These are phyloP conservation scores for Podila minutissima DNA, from an alignment of 192 early-diverging fungal species.

Conservation along the genomic window DNA sequence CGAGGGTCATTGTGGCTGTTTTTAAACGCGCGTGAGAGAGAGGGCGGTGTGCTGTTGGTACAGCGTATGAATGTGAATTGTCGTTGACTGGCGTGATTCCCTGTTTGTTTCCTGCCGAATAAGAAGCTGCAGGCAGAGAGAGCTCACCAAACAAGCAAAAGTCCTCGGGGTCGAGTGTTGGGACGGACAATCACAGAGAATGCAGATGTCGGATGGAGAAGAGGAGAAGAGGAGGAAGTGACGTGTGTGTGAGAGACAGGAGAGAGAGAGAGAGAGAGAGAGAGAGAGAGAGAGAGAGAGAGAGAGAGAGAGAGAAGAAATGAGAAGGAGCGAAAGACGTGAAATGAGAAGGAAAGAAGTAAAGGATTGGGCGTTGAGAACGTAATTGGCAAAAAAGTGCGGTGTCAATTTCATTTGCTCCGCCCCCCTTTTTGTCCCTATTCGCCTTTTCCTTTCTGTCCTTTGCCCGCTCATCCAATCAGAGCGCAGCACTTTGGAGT, in stretches of 20 bases:
- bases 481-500: no score
- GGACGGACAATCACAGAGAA: not conserved
- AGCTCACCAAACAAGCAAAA: no score
- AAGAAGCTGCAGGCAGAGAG: no score
- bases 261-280: not conserved
- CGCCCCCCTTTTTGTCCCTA: no score
- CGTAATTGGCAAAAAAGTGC: not conserved
- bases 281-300: not conserved
- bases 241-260: not conserved
- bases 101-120: no score
- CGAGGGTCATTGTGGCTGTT: constrained; percentile 3
- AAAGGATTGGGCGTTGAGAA: not conserved
- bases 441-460: no score
- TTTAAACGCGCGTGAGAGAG: not conserved
- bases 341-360: not conserved
- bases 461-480: no score
- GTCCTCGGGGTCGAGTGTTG: no score
- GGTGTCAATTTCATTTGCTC: no score
- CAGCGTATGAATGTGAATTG: no score
- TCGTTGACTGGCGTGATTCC: no score
- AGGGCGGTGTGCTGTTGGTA: no score
- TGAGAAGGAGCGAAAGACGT: not conserved
- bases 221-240: not conserved
- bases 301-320: not conserved
- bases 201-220: not conserved